Conservation (phyloP, 2,329 filamentous ascomycete species). For the Thelonectria rubi region DNA sequence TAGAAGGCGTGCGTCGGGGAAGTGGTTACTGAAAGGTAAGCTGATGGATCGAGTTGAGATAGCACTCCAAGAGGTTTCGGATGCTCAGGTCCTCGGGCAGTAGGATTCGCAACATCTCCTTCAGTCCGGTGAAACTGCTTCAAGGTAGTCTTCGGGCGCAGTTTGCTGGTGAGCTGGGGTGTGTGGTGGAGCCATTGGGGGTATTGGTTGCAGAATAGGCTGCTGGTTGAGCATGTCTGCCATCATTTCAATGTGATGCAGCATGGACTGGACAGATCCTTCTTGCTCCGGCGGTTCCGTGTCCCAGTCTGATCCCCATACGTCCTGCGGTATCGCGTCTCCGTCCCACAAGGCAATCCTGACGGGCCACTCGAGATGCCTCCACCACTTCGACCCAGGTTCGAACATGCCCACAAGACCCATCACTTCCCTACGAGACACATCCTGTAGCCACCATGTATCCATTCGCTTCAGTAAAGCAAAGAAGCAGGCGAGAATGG, state of each 20-base stretch:
- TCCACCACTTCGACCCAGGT: slow-evolving; percentile 67
- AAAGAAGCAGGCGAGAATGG: slow-evolving; percentile 73
- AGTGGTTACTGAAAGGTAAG: slow-evolving; percentile 13
- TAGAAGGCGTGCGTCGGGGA: slow-evolving; percentile 11
- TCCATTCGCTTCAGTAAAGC: slow-evolving; percentile 70
- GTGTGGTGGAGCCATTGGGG: slow-evolving; percentile 35
- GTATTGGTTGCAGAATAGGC: slow-evolving; percentile 30
- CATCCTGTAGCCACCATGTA: slow-evolving; percentile 76
- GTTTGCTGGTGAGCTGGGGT: slow-evolving; percentile 6
- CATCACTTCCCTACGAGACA: slow-evolving; percentile 71
- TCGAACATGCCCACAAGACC: slow-evolving; percentile 69
- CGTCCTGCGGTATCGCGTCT: slow-evolving; percentile 60
- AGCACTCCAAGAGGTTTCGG: not conserved
- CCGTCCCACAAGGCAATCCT: slow-evolving; percentile 67
- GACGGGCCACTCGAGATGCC: slow-evolving; percentile 68
- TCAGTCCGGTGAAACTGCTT: slow-evolving; percentile 48
- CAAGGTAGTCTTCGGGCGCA: slow-evolving; percentile 44
- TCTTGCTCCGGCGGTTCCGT: slow-evolving; percentile 51
- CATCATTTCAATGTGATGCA: slow-evolving; percentile 53
- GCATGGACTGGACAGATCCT: slow-evolving; percentile 48
- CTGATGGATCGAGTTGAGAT: slow-evolving; percentile 2
- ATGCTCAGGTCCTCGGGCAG: not conserved
- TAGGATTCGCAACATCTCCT: not conserved
- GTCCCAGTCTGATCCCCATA: slow-evolving; percentile 65
- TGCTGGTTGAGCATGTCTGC: slow-evolving; percentile 48